Evolutionary conservation across 2,329 filamentous ascomycete species (phyloP).

Genomic region (Hymenoscyphus fructigenus): DNA sequence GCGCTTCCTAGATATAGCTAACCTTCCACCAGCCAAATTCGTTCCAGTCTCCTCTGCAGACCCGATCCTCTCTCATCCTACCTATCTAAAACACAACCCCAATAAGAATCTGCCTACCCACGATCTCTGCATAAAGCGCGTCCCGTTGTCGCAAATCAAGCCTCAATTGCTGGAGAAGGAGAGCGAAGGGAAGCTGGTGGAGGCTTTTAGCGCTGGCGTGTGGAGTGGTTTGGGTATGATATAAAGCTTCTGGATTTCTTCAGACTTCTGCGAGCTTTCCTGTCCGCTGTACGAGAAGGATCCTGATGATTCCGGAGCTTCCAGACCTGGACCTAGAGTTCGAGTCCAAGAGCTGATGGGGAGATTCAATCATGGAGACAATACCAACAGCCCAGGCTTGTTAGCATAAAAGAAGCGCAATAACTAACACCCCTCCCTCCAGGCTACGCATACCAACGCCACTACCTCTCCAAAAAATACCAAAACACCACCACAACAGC

Average conservation of each 20-base stretch:
- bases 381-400: not conserved
- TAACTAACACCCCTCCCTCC: not conserved
- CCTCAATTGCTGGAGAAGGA: constrained; percentile 63
- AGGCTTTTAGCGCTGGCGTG: constrained; percentile 34
- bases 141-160: constrained; percentile 62
- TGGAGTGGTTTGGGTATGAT: constrained; percentile 48
- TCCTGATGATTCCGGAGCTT: not conserved
- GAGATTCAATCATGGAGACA: not conserved
- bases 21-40: constrained; percentile 34
- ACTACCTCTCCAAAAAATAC: constrained; percentile 59
- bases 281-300: not conserved
- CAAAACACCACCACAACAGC: constrained; percentile 51
- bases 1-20: not conserved
- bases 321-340: not conserved
- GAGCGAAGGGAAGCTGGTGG: constrained; percentile 60
- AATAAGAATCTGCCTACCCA: constrained; percentile 60
- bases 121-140: constrained; percentile 62
- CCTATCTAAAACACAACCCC: constrained; percentile 61
- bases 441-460: constrained; percentile 56
- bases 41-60: constrained; percentile 59
- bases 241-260: not conserved
- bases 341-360: not conserved
- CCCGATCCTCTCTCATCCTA: constrained; percentile 57
- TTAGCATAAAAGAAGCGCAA: not conserved
- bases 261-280: not conserved